These are phyloP conservation scores for Cyclocybe aegerita DNA, from an alignment of 768 basidiomycete species.

Conservation along the genomic window DNA sequence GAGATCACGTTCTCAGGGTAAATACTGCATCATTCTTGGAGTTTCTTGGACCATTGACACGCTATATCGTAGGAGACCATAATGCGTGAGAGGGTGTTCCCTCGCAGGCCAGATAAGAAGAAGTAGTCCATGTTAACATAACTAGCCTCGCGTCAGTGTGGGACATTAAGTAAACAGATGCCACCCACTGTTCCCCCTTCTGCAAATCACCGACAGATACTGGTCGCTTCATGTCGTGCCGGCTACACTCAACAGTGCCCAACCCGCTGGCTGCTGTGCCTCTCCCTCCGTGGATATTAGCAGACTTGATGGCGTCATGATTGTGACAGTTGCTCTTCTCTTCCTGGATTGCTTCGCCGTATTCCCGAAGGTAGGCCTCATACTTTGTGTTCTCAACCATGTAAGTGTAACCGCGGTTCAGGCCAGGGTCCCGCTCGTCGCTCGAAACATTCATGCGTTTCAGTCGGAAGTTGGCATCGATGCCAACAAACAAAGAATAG, in stretches of 20 bases:
- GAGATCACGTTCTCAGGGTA: constrained; percentile 3
- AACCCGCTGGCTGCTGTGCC: constrained; percentile 26
- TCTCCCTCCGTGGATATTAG: constrained; percentile 14
- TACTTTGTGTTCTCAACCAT: constrained; percentile 22
- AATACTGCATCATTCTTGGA: not conserved
- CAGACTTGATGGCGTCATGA: constrained; percentile 21
- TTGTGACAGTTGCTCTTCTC: constrained; percentile 21
- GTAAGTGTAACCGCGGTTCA: constrained; percentile 25
- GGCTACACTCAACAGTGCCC: constrained; percentile 25
- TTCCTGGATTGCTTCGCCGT: constrained; percentile 13
- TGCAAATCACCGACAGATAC: constrained; percentile 29
- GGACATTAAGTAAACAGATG: not conserved
- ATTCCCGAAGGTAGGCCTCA: constrained; percentile 12
- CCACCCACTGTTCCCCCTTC: constrained; percentile 28
- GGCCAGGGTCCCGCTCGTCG: constrained; percentile 23
- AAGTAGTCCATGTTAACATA: constrained; percentile 31
- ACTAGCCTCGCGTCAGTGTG: constrained; percentile 6
- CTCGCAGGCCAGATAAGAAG: constrained; percentile 9
- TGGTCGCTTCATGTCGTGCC: constrained; percentile 29
- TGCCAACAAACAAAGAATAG: constrained; percentile 24
- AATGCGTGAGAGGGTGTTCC: constrained; percentile 2
- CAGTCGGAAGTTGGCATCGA: constrained; percentile 32
- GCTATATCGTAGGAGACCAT: constrained; percentile 30
- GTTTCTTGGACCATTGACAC: constrained; percentile 19
- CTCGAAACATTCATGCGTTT: constrained; percentile 23